These are phyloP conservation scores for Suillus fuscotomentosus DNA, from an alignment of 768 basidiomycete species.

Conservation along the genomic window DNA sequence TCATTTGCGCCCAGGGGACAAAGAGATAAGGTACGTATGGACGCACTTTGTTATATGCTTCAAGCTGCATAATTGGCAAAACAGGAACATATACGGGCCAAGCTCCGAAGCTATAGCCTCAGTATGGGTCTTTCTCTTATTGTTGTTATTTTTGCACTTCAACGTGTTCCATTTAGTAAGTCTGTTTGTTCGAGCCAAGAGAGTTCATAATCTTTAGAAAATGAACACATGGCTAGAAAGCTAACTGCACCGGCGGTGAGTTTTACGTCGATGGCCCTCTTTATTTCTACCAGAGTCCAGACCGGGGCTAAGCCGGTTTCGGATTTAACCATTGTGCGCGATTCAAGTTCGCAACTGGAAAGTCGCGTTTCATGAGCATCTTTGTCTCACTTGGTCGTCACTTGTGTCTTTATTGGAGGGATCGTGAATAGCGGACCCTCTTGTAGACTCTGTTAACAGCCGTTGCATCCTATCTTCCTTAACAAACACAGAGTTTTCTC, in stretches of 20 bases:
- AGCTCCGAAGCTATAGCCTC: conserved; percentile 15
- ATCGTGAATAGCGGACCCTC: background rate
- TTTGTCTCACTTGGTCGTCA: conserved; percentile 2
- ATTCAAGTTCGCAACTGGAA: conserved; percentile 19
- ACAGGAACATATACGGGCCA: background rate
- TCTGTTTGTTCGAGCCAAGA: conserved; percentile 9
- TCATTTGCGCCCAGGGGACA: conserved; percentile 23
- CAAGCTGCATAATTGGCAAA: background rate
- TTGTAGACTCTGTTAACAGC: background rate
- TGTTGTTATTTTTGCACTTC: conserved; percentile 19
- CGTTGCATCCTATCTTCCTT: background rate
- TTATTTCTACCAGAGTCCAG: conserved; percentile 5
- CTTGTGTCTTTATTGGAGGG: conserved; percentile 12
- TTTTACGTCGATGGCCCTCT: conserved; percentile 14
- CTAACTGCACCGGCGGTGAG: conserved; percentile 20
- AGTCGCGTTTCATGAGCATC: conserved; percentile 7
- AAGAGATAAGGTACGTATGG: conserved; percentile 31
- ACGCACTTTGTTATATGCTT: conserved; percentile 7
- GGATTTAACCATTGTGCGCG: conserved; percentile 32
- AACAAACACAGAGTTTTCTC: background rate
- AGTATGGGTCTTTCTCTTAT: conserved; percentile 17
- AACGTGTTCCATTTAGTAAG: conserved; percentile 13
- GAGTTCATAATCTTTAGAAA: conserved; percentile 5
- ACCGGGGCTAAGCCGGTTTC: conserved; percentile 36
- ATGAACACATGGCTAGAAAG: conserved; percentile 12